Evolutionary conservation across 2,329 filamentous ascomycete species (phyloP).

Genomic region (Cryphonectria radicalis): DNA sequence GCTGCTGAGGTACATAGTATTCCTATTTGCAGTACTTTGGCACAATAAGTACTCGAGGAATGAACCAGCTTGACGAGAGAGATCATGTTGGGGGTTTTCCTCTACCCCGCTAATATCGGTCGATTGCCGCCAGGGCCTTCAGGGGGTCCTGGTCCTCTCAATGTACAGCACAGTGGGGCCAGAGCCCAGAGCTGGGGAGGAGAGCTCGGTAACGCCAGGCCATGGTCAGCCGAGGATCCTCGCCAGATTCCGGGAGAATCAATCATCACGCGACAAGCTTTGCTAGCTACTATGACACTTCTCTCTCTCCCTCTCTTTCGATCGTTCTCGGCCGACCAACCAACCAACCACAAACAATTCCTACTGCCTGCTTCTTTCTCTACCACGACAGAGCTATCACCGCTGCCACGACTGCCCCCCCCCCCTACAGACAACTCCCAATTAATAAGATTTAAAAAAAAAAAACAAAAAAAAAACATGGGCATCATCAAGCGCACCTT

Average conservation of each 20-base stretch:
- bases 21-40: too few species aligned
- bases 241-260: background rate
- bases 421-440: background rate
- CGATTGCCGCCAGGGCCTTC: background rate
- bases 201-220: conserved; percentile 10
- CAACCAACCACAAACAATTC: background rate
- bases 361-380: background rate
- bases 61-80: too few species aligned
- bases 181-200: background rate
- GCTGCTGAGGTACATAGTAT: too few species aligned
- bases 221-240: conserved; percentile 13
- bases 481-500: conserved; percentile 55
- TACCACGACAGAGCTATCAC: background rate
- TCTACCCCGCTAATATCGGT: background rate
- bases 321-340: background rate
- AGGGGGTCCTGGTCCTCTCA: background rate
- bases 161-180: background rate
- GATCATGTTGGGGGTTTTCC: too few species aligned
- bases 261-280: conserved; percentile 4
- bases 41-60: too few species aligned
- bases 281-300: background rate
- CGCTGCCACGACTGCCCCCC: background rate
- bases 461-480: conserved; percentile 39
- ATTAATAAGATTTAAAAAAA: background rate
- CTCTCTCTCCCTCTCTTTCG: too few species aligned